Conservation (phyloP, 1,284 basidiomycete species). For the Vanrija sp. region DNA sequence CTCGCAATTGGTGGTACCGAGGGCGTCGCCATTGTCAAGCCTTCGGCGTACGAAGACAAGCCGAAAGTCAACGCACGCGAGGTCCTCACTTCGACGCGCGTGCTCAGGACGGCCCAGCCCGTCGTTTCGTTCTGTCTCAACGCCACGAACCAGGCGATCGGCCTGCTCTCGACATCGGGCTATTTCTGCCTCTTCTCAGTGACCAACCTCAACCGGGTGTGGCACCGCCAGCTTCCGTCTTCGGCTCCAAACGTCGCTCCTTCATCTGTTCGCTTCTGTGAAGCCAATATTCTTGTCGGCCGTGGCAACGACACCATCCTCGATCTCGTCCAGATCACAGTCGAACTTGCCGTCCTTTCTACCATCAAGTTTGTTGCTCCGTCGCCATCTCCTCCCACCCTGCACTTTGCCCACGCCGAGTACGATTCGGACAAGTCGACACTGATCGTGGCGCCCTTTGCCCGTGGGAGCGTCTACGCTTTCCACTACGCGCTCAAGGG, state of each 20-base stretch:
- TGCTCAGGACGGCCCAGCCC: constrained; percentile 33
- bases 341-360: constrained; percentile 32
- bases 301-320: constrained; percentile 31
- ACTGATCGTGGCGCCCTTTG: constrained; percentile 33
- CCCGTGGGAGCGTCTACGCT: constrained; percentile 29
- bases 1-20: constrained; percentile 34
- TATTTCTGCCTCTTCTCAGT: constrained; percentile 36
- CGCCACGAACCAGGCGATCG: constrained; percentile 36
- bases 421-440: constrained; percentile 30
- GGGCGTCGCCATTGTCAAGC: constrained; percentile 34
- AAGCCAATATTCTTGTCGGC: constrained; percentile 41
- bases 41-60: constrained; percentile 6
- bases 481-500: constrained; percentile 41
- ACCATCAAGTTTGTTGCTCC: constrained; percentile 32
- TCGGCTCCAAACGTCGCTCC: constrained; percentile 11
- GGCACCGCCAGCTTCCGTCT: constrained; percentile 37
- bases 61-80: constrained; percentile 9
- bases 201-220: constrained; percentile 30
- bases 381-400: constrained; percentile 8
- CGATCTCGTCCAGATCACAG: constrained; percentile 42
- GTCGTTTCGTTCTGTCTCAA: constrained; percentile 41
- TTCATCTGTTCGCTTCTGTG: constrained; percentile 36
- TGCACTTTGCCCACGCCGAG: constrained; percentile 29
- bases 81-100: constrained; percentile 15
- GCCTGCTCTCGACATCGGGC: constrained; percentile 28